phyloP scores from a whole-genome alignment of 2,329 filamentous ascomycete species.

The Xylariaceae sp. region DNA sequence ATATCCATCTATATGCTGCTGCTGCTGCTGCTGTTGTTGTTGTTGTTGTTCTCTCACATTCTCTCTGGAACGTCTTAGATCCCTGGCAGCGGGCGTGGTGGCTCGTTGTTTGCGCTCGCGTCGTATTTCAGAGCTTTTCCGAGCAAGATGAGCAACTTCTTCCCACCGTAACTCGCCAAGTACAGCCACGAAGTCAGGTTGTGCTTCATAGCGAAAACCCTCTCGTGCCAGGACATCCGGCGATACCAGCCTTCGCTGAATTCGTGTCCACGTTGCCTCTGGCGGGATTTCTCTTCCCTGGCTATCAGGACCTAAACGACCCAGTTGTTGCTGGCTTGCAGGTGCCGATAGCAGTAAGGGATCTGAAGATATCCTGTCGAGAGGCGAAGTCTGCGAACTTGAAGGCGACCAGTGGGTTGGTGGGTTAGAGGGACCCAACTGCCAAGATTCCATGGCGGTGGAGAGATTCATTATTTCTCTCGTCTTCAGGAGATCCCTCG shows the following conservation, averaged over 20 bases:
- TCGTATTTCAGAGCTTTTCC: conserved; percentile 43
- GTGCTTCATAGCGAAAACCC: conserved; percentile 54
- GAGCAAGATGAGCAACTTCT: conserved; percentile 48
- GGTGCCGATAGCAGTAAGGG: not conserved
- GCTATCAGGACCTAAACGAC: conserved; percentile 50
- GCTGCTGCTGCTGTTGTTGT: conserved; percentile 11
- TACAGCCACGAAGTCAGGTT: conserved; percentile 55
- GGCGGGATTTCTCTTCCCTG: conserved; percentile 51
- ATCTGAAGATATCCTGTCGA: conserved; percentile 20
- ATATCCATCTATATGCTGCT: conserved; percentile 25
- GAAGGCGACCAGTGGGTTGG: conserved; percentile 1
- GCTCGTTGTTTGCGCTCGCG: conserved; percentile 22
- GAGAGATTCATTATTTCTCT: conserved; percentile 33
- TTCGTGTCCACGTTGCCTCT: conserved; percentile 56
- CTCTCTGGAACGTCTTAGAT: conserved; percentile 2
- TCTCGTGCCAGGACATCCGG: conserved; percentile 51
- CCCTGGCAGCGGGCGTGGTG: not conserved
- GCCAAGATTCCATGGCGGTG: conserved; percentile 33
- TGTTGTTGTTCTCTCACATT: conserved; percentile 8
- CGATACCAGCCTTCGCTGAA: conserved; percentile 51
- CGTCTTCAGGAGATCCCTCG: conserved; percentile 44
- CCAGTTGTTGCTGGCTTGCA: conserved; percentile 22
- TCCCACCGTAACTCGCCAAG: conserved; percentile 49
- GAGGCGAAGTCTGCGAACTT: conserved; percentile 25
- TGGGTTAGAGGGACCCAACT: not conserved